Base-by-base conservation (phyloP, 352 stramenopile genomes). In the Elongisporangium prolatum region DNA sequence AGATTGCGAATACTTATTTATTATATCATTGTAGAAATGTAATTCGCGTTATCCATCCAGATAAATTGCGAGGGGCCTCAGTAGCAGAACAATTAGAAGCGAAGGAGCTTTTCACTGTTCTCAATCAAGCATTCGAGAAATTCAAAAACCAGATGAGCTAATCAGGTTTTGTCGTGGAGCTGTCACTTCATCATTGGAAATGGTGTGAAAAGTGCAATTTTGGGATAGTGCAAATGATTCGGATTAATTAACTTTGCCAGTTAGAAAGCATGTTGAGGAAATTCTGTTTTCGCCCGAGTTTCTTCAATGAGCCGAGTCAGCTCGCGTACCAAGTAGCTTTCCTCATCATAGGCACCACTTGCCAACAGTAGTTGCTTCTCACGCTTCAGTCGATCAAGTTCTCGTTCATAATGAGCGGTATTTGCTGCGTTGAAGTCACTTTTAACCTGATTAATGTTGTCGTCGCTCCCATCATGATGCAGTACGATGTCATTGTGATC, bases 41-140 rank as follows among this genome's bases (percentile, higher is more conserved):
- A 20, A 93, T 95, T 61, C 80, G 86, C 5, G 74, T 95, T 10
- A 91, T 95, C 16, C 86, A 95, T 47, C 86, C 86, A 6, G 86
- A 95, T 51, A 95, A 95, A 60, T 65, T 95, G n/a, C 83, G 86
- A 10, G 73, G 74, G 14, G 86, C 78, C 14, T 85, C 77, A 5
- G 72, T 95, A 44, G 47, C 80, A n/a, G 83, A 95, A 28, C 84
- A 95, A 51, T 57, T 94, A 8, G 86, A 91, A 62, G 84, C 86
- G 4, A 91, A 92, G 22, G 86, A 93, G 59, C 73, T 95, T 21
- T 95, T 95, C 65, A 95, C 85, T 17, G 80, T 94, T 40, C 65
- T 94, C 25, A 95, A 94, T 60, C 79, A 93, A 63, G 83, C 83
- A n/a, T 95, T 94, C 61, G 84, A 95, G 57, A 85, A 83, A 56